phyloP scores from a whole-genome alignment of 2,329 filamentous ascomycete species.

The Aspergillus japonicus region DNA sequence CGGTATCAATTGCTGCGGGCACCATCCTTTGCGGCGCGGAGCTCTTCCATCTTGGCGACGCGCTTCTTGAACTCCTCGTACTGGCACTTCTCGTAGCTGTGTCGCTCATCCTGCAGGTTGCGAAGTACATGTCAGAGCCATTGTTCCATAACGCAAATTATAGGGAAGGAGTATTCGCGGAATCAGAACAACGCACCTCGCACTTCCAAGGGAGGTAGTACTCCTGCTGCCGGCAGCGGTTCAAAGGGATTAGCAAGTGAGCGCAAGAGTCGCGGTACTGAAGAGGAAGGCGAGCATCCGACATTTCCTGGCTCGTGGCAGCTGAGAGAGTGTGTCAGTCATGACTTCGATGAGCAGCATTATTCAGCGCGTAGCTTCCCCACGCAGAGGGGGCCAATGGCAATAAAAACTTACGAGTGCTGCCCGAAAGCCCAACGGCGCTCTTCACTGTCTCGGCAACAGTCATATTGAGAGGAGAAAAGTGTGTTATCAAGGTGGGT shows the following conservation, averaged over 20 bases:
- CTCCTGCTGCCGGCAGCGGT: slow-evolving; percentile 86
- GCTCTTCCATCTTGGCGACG: slow-evolving; percentile 97
- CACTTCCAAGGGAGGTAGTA: slow-evolving; percentile 99
- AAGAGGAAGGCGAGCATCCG: slow-evolving; percentile 80
- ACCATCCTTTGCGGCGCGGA: slow-evolving; percentile 80
- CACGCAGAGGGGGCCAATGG: slow-evolving; percentile 24
- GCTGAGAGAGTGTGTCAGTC: slow-evolving; percentile 21
- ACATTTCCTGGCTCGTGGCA: slow-evolving; percentile 77
- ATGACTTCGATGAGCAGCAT: slow-evolving; percentile 6
- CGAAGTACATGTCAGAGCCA: slow-evolving; percentile 7
- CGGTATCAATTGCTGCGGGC: slow-evolving; percentile 73
- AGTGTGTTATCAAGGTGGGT: slow-evolving; percentile 14
- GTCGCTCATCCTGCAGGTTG: slow-evolving; percentile 76
- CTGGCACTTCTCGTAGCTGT: slow-evolving; percentile 98
- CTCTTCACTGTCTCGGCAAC: slow-evolving; percentile 50
- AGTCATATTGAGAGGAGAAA: slow-evolving; percentile 41
- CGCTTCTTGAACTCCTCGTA: slow-evolving; percentile 99
- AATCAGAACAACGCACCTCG: slow-evolving; percentile 61
- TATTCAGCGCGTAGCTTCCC: slow-evolving; percentile 9
- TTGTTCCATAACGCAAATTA: neutral
- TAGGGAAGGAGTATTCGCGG: neutral
- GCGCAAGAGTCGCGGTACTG: slow-evolving; percentile 95
- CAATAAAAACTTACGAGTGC: slow-evolving; percentile 34
- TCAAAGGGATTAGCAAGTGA: slow-evolving; percentile 89
- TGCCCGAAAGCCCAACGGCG: slow-evolving; percentile 46